Conservation (phyloP, 345 rosid species). For the Adansonia digitata region DNA sequence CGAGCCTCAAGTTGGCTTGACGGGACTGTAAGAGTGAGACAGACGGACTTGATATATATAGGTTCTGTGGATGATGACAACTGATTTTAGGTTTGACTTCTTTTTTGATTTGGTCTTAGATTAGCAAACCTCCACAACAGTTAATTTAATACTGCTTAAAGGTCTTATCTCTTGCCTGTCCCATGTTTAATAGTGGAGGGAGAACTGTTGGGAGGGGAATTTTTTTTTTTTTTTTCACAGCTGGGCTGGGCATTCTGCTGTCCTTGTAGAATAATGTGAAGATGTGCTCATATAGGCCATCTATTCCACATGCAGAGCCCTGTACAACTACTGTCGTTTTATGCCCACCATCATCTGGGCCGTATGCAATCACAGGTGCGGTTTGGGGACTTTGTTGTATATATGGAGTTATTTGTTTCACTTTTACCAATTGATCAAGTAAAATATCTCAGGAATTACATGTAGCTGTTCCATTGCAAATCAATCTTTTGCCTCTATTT, state of each 20-base stretch:
- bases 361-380: conserved; percentile 21
- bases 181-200: not conserved
- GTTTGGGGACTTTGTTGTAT: conserved; percentile 48
- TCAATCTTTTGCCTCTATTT: conserved; percentile 17
- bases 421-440: conserved; percentile 38
- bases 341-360: conserved; percentile 28
- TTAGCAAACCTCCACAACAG: conserved; percentile 26
- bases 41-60: conserved; percentile 74
- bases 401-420: conserved; percentile 46
- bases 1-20: conserved; percentile 91
- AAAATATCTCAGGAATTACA: conserved; percentile 32
- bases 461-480: conserved; percentile 30
- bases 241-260: conserved; percentile 2
- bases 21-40: conserved; percentile 85
- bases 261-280: conserved; percentile 11
- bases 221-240: conserved; percentile 12
- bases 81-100: conserved; percentile 39
- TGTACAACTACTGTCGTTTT: conserved; percentile 29
- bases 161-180: conserved; percentile 9
- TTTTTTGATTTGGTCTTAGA: conserved; percentile 29
- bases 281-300: not conserved
- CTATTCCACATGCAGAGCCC: not conserved
- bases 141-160: conserved; percentile 9
- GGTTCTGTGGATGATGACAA: conserved; percentile 92
- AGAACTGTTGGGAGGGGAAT: conserved; percentile 17